Evolutionary conservation across 495 filamentous ascomycete genomes (phyloP), one percentile per base, ranked within the genome.

Genomic region (Aspergillus ellipticus): DNA sequence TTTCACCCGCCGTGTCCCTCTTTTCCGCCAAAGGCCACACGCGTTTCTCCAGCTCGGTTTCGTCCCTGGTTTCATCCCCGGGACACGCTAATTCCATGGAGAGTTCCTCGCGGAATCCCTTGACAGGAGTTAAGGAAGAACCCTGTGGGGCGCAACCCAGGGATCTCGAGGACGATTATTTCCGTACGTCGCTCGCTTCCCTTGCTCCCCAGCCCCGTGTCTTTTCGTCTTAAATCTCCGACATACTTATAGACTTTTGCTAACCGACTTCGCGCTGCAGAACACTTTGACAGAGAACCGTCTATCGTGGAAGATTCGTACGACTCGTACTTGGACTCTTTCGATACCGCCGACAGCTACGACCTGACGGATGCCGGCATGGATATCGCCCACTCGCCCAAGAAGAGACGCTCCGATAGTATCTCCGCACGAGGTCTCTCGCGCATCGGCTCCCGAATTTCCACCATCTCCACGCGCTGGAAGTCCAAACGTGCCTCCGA

Each of bases 381-480:
- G 60, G 85, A 88, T 53, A 79, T 79, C 48, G 66, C 73, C 15
- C 70, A 56, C 49, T 80, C 66, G 54, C 73, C 66, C 10, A 88
- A 85, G 58, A 86, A 85, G 58, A 81, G 84, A 49, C 75, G 86
- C 49, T 88, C 84, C 6, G 83, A 82, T 31, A 86, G 86, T 45
- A 79, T 81, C 0, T 77, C 88, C n/a, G 75, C 80, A 53, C 82
- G 78, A 43, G 79, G 89, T 51, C 79, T 89, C 22, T 81, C 84
- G 29, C 82, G 87, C 39, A 71, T 93, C 54, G 82, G 86, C 43
- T 85, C 84, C 3, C 81, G 83, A 51, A 86, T 94, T 53, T 86
- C 89, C 2, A 90, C 86, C 31, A 77, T 94, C 47, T 82, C 86
- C 0, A 82, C 81, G 17, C 85, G 84, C 65, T 85, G 82, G 75